phyloP scores from a whole-genome alignment of 78 protist species.

The Creolimax fragrantissima region DNA sequence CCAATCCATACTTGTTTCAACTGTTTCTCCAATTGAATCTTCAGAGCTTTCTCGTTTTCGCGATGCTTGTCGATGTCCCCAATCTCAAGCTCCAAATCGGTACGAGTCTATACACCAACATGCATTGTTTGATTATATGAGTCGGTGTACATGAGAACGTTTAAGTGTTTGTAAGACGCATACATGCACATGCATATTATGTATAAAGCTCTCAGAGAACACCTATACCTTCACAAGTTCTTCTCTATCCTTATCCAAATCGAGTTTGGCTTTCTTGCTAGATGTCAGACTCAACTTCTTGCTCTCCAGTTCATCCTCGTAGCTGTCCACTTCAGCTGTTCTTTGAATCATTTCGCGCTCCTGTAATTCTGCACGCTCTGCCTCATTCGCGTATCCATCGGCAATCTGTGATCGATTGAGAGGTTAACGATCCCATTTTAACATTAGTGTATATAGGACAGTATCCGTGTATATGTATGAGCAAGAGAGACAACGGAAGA shows the following conservation, averaged over 20 bases:
- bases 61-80: neutral
- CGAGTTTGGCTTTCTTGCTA: neutral
- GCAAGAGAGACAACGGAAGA: no score
- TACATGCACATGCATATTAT: no score
- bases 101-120: neutral
- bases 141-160: no score
- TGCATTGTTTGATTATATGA: no score
- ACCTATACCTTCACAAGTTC: neutral
- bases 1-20: neutral
- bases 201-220: no score
- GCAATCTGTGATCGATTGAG: neutral
- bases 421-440: no score
- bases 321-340: neutral
- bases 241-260: neutral
- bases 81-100: neutral
- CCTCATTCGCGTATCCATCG: neutral
- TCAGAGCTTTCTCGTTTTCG: neutral
- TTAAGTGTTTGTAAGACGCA: no score
- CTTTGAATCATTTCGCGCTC: neutral
- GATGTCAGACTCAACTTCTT: neutral
- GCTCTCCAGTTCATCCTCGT: neutral
- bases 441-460: no score
- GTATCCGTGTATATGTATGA: no score
- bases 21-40: neutral
- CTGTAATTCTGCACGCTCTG: neutral